A percentile compares a stretch with the other conserved stretches of the same genome.
These are phyloP conservation scores for Blastocystis sp. DNA, from an alignment of 352 stramenopile genomes.

Conservation along the genomic window DNA sequence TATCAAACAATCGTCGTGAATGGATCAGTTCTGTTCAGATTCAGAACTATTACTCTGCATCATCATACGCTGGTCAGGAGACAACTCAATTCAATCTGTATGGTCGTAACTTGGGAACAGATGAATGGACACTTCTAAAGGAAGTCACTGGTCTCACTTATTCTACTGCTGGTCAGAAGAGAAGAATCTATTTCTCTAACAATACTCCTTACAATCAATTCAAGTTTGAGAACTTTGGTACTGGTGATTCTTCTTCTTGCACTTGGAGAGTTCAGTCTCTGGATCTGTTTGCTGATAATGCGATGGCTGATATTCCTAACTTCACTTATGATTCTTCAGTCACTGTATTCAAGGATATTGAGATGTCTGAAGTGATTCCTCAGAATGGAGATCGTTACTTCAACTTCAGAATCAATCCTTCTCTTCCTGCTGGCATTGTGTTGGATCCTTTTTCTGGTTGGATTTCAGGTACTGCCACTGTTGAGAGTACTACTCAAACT, in stretches of 20 bases:
- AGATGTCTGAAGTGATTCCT: slow-evolving; percentile 37
- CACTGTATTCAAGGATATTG: background rate
- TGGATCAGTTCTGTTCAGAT: slow-evolving; percentile 10
- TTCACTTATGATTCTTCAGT: background rate
- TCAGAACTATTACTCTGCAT: background rate
- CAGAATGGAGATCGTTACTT: background rate
- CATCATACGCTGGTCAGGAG: background rate
- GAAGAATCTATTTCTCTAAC: background rate
- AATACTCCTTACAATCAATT: background rate
- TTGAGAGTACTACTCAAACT: background rate
- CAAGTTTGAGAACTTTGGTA: slow-evolving; percentile 25
- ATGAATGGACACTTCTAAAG: background rate
- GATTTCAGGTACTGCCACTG: slow-evolving; percentile 27
- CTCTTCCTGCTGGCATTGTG: background rate
- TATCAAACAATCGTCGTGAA: slow-evolving; percentile 19
- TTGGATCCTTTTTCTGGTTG: background rate
- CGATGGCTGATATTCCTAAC: background rate
- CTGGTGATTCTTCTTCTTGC: background rate
- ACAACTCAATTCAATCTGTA: background rate
- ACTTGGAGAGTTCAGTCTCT: background rate
- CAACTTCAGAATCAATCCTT: background rate
- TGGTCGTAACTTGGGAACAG: background rate
- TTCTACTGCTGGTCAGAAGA: background rate
- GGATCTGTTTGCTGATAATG: background rate
- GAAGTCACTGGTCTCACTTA: background rate